Conservation (phyloP, 768 basidiomycete species). For the Suillus weaverae region DNA sequence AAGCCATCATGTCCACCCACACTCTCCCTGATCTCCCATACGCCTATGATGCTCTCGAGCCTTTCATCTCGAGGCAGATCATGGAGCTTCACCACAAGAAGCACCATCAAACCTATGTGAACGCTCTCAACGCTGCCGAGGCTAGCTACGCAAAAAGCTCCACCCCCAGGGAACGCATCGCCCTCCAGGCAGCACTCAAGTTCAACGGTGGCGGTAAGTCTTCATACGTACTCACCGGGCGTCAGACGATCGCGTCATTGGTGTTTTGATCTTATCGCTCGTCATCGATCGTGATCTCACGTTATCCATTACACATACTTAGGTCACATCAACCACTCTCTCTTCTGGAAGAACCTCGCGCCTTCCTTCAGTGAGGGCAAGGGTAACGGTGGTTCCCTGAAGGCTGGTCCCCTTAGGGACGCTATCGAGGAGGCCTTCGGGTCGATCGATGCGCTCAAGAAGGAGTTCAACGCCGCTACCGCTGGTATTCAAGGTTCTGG, state of each 20-base stretch:
- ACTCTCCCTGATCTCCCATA: conserved; percentile 76
- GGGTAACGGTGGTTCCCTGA: conserved; percentile 60
- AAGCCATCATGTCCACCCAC: conserved; percentile 41
- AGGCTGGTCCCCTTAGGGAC: conserved; percentile 62
- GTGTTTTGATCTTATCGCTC: conserved; percentile 14
- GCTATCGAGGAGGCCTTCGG: conserved; percentile 69
- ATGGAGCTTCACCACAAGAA: conserved; percentile 95
- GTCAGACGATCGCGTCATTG: neutral
- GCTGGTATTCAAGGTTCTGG: conserved; percentile 90
- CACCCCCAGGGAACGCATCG: conserved; percentile 78
- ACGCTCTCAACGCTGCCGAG: conserved; percentile 89
- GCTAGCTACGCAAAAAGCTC: conserved; percentile 63
- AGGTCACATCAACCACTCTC: conserved; percentile 93
- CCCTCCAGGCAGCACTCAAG: conserved; percentile 86
- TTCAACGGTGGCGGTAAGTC: conserved; percentile 93
- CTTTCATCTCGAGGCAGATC: conserved; percentile 89
- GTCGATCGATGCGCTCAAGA: conserved; percentile 66
- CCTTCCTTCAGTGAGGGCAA: conserved; percentile 53
- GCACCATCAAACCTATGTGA: conserved; percentile 96
- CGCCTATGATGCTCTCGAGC: conserved; percentile 86
- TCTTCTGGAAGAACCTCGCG: conserved; percentile 95
- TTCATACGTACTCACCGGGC: neutral
- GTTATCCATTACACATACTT: conserved; percentile 17
- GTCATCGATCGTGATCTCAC: conserved; percentile 13
- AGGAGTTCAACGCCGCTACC: conserved; percentile 83